These are phyloP conservation scores for Nicotiana benthamiana DNA, from an alignment of 257 asterid species.

Conservation along the genomic window DNA sequence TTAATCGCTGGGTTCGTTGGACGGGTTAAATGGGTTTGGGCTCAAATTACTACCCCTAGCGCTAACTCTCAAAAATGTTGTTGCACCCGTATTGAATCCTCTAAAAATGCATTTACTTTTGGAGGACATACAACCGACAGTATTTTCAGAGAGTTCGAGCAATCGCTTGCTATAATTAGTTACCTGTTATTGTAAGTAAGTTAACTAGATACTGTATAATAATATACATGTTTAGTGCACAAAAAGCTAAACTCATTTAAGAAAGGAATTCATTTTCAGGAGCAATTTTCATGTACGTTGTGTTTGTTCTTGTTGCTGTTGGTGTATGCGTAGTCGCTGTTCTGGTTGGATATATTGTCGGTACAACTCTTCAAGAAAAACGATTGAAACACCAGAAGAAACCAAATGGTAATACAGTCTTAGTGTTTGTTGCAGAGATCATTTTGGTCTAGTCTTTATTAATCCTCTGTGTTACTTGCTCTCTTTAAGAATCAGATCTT, in stretches of 20 bases:
- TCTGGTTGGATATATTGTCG: conserved; percentile 13
- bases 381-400: not conserved
- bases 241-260: not conserved
- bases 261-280: conserved; percentile 8
- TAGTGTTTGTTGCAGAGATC: too few species aligned
- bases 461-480: too few species aligned
- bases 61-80: too few species aligned
- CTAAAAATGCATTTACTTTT: too few species aligned
- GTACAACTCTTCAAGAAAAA: conserved; percentile 4
- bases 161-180: not conserved
- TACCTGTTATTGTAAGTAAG: not conserved
- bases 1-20: too few species aligned
- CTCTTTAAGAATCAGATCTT: not conserved
- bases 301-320: not conserved
- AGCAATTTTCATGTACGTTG: conserved; percentile 2
- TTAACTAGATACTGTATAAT: not conserved
- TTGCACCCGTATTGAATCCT: too few species aligned
- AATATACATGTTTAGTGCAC: not conserved
- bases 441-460: too few species aligned
- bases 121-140: too few species aligned
- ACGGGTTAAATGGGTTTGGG: too few species aligned
- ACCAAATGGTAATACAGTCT: not conserved
- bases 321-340: conserved; percentile 14
- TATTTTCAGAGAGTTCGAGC: too few species aligned
- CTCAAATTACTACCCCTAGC: too few species aligned